Evolutionary conservation across 2,329 filamentous ascomycete genomes (phyloP).

Genomic region (Colletotrichum falcatum): DNA sequence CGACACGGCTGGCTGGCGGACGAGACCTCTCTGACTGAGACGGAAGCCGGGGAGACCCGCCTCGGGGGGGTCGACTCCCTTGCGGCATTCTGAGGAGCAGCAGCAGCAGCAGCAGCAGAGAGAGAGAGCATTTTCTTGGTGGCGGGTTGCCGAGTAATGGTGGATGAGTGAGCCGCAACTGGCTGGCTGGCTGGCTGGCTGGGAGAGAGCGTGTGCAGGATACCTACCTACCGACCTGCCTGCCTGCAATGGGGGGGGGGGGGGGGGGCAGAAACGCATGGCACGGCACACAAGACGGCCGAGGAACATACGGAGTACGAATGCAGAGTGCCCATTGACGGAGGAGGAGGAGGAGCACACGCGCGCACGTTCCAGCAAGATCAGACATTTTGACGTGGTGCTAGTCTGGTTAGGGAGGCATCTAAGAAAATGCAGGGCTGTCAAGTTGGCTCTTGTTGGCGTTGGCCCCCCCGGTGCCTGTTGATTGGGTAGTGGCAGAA

Average conservation of each 20-base stretch:
- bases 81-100: neutral
- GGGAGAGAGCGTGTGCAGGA: neutral
- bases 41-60: neutral
- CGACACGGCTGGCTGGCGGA: neutral
- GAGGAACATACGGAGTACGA: neutral
- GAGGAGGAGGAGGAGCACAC: too few species aligned
- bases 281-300: neutral
- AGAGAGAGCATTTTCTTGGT: neutral
- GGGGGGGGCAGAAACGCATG: neutral
- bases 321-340: too few species aligned
- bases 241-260: neutral
- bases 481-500: slow-evolving; percentile 26
- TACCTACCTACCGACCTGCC: neutral
- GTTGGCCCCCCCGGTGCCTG: neutral
- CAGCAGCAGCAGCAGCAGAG: too few species aligned
- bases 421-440: slow-evolving; percentile 33
- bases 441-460: slow-evolving; percentile 14
- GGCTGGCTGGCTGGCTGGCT: too few species aligned
- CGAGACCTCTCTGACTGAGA: neutral
- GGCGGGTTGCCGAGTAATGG: neutral
- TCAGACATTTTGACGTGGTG: neutral
- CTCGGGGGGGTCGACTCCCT: neutral
- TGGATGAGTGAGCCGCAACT: neutral
- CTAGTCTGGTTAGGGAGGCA: neutral
- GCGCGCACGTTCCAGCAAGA: neutral